Base-by-base conservation (phyloP, 345 rosid species). In the Cardamine occulta region DNA sequence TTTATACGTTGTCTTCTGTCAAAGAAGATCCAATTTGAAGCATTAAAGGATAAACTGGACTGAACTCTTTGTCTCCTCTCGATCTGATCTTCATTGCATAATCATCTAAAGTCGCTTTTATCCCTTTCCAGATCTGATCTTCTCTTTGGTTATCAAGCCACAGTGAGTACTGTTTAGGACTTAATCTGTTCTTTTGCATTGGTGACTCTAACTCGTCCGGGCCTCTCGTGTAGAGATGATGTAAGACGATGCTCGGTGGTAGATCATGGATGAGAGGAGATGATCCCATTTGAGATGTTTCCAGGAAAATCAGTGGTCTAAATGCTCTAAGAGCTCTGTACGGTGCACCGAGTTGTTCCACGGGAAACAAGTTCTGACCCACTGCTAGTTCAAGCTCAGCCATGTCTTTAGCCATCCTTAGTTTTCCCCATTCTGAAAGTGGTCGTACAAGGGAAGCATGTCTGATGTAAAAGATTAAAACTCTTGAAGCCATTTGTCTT, bases 341-440 rank as follows among this genome's bases (percentile, higher is more conserved):
- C 0, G 99, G 99, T 32, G 95, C 83, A 60, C 99, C 96, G 6
- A 96, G 95, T 72, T 93, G 98, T 82, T 96, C 98, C n/a, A 93
- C 97, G 2, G 97, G 97, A 78, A 89, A 93, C 80, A 96, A 61
- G 79, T 88, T 91, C 81, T 96, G 98, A 64, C 99, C 93, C 52
- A 96, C 97, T 6, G 96, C 86, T 66, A 96, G 83, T 86, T 96
- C 99, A 60, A 96, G 84, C 86, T 96, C 99, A 7, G 99, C 99
- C 99, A 96, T 96, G 84, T 96, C 99, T 78, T 88, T 84, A 29
- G 97, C 97, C 95, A 96, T 87, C 66, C 98, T 87, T 79, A 96
- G 88, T 82, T 88, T 96, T 73, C 99, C 99, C 44, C 97, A 91
- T 83, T 93, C 99, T 8, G 99, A 93, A 13, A 96, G 91, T 8